These are phyloP conservation scores for Phlebiopsis flavidoalba DNA, from an alignment of 768 basidiomycete species.

Conservation along the genomic window DNA sequence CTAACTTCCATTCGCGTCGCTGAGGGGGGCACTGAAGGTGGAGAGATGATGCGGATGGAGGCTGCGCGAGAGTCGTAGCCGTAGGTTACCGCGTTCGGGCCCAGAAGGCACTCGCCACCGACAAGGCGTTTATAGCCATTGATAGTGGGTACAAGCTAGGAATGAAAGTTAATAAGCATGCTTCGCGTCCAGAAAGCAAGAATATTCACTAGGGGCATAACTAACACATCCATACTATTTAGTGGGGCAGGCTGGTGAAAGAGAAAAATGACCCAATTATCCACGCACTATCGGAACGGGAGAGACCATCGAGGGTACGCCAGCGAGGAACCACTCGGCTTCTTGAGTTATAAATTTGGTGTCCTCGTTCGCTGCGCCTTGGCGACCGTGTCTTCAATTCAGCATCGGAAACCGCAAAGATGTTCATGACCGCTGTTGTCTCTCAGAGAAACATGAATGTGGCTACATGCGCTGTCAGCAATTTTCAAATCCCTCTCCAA, in stretches of 20 bases:
- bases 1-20: slow-evolving; percentile 92
- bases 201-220: slow-evolving; percentile 71
- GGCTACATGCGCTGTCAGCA: slow-evolving; percentile 37
- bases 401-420: slow-evolving; percentile 68
- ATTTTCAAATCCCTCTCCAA: background rate
- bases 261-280: background rate
- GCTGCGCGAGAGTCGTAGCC: slow-evolving; percentile 95
- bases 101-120: slow-evolving; percentile 91
- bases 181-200: background rate
- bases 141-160: slow-evolving; percentile 79
- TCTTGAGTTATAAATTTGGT: slow-evolving; percentile 78
- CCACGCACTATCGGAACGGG: slow-evolving; percentile 72
- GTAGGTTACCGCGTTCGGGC: slow-evolving; percentile 92
- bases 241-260: background rate
- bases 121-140: slow-evolving; percentile 97
- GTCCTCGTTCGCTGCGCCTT: slow-evolving; percentile 71
- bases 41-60: slow-evolving; percentile 87
- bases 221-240: slow-evolving; percentile 24
- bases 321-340: slow-evolving; percentile 93
- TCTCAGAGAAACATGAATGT: slow-evolving; percentile 87
- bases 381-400: slow-evolving; percentile 61
- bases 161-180: background rate
- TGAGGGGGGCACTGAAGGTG: slow-evolving; percentile 74
- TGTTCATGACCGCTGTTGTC: slow-evolving; percentile 62
- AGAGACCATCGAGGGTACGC: slow-evolving; percentile 86